phyloP scores from a whole-genome alignment of 345 rosid species.

The Psidium guajava region DNA sequence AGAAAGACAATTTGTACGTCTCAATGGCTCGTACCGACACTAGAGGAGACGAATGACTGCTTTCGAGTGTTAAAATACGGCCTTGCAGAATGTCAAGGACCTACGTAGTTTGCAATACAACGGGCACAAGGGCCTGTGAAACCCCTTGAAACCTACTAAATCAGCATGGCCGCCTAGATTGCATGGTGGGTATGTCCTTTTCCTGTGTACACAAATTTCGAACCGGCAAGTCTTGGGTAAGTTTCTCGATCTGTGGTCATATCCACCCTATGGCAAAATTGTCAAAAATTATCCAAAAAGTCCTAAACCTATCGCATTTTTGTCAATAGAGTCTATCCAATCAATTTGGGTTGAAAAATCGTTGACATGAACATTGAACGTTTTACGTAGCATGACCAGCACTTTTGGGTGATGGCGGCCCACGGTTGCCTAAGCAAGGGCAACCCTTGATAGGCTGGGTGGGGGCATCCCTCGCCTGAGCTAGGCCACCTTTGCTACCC shows the following conservation, averaged over 20 bases:
- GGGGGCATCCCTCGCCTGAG: too few relatives aligned
- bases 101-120: background rate
- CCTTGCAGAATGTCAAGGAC: background rate
- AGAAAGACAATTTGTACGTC: background rate
- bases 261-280: too few relatives aligned
- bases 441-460: too few relatives aligned
- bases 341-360: too few relatives aligned
- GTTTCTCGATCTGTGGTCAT: background rate
- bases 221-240: background rate
- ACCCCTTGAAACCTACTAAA: rapidly evolving
- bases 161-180: background rate
- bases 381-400: too few relatives aligned
- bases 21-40: background rate
- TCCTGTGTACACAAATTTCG: background rate
- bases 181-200: background rate
- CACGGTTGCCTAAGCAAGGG: too few relatives aligned
- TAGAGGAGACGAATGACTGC: background rate
- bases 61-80: background rate
- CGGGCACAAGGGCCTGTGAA: background rate
- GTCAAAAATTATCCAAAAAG: too few relatives aligned
- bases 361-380: too few relatives aligned
- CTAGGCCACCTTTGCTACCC: too few relatives aligned
- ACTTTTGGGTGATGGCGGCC: too few relatives aligned
- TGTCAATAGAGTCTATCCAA: too few relatives aligned
- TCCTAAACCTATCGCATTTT: too few relatives aligned